These are phyloP conservation scores for Fragilariopsis cylindrus DNA, from an alignment of 108 stramenopile species.

Conservation along the genomic window DNA sequence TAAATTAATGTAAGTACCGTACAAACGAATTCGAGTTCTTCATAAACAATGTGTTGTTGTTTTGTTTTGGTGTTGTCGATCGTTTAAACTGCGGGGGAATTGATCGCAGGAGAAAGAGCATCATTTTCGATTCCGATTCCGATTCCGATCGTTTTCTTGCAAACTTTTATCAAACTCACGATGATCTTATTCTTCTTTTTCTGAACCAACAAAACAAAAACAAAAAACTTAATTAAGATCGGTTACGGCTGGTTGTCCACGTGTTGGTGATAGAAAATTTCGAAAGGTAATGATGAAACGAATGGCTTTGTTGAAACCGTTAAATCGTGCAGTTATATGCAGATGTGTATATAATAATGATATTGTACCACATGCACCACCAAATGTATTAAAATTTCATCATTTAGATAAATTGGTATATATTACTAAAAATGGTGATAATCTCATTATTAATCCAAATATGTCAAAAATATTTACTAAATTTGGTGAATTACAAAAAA, in stretches of 20 bases:
- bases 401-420: conserved; percentile 31
- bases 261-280: conserved; percentile 22
- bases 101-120: no score
- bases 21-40: no score
- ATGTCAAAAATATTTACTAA: conserved; percentile 11
- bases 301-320: conserved; percentile 2
- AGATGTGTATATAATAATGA: conserved; percentile 33
- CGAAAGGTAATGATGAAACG: conserved; percentile 7
- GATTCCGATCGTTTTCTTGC: no score
- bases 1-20: conserved; percentile 7
- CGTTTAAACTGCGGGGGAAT: no score
- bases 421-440: conserved; percentile 26
- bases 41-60: no score
- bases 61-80: no score
- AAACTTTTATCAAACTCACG: no score
- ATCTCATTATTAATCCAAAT: conserved; percentile 34
- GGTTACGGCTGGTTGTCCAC: conserved; percentile 36
- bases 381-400: conserved; percentile 5
- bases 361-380: conserved; percentile 30
- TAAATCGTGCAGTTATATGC: conserved; percentile 29
- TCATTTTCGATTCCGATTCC: no score
- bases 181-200: no score
- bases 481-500: not conserved
- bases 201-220: no score
- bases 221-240: not conserved